Evolutionary conservation across 345 rosid genomes (phyloP), one percentile per base, ranked within the genome.

Genomic region (Dipteronia dyeriana): DNA sequence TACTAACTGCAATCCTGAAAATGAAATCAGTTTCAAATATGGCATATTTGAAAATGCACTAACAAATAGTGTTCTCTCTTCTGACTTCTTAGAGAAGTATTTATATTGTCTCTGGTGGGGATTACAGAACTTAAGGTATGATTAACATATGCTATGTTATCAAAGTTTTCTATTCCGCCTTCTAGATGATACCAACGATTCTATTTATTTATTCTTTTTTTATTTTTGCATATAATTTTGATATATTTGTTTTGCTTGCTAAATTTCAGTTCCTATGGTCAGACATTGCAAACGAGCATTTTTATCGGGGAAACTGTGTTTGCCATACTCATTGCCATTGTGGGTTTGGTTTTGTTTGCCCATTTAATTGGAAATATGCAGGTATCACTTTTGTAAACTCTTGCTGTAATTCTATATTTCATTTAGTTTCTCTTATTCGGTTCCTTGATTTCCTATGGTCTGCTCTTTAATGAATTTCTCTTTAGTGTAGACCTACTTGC

Each of bases 51-150:
- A 49, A 66, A 86, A 72, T 25, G 95, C 97, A 13, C 75, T 95
- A 77, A 71, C 82, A 16, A 83, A 85, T 69, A 83, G 86, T 6
- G 93, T 89, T 2, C 82, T 89, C 20, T 74, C 93, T 76, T 85
- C 87, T 0, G 65, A 82, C 4, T 93, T 95, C 31, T 73, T 86
- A 2, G 87, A 89, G 87, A 93, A 92, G 84, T 91, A 87, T 76
- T 88, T 95, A 79, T 91, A 89, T 82, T 90, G 95, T 80, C 86
- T 93, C 19, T 91, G 95, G 98, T 95, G 95, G 97, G 97, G 98
- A 5, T 80, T 95, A 80, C 98, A 91, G 81, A 92, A 89, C 73
- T 86, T 89, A 81, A 95, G 98, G 98, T 91, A 86, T 16, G 69
- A 22, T 31, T 75, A 39, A 66, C 19, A 1, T 10, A 23, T 45